Evolutionary conservation across 805 yeast species (phyloP), one percentile per base, ranked within the genome.

Genomic region (Teunomyces funiuensis): DNA sequence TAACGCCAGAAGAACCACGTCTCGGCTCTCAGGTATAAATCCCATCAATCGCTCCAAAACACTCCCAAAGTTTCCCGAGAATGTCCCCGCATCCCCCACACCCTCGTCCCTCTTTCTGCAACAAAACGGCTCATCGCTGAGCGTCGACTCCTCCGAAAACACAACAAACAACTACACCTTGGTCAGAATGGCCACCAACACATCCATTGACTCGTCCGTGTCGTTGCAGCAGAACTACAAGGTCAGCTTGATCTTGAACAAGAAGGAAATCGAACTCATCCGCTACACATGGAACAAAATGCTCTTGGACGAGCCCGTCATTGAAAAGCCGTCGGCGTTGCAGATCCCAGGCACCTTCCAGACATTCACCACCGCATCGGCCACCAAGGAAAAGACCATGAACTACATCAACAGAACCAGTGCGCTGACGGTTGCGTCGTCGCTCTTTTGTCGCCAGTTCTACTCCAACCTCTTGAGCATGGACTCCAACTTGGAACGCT

Each of bases 361-460:
- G 8, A 16, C 26, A 14, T 15, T 27, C 18, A 33, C 17, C 30
- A 30, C 16, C 19, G 36, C 40, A 14, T 34, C 38, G 26, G 44
- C 38, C 38, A 34, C 41, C 20, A 41, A 41, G 41, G 44, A 41
- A 22, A 41, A 41, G 28, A 37, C 52, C 33, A 28, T 42, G 40
- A 43, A 44, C 28, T 27, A 50, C 44, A 38, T 44, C 43, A 37
- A 50, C 45, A 28, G 40, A 16, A 37, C 50, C 10, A 43, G 46
- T 16, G 44, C 53, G 5, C 41, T 53, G 11, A 52, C 58, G 14
- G 50, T 61, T 22, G 72, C 71, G 2, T 52, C 59, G 18, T 79
- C 87, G 1, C 62, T 84, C 22, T 87, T 87, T 57, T 85, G 91
- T 54, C 73, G 82, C 40, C 95, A 87, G 58, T 77, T 87, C 55